A percentile compares a stretch with the other conserved stretches of the same genome.
Evolutionary conservation across 139 green algal genomes (phyloP).

Genomic region (Dunaliella primolecta): DNA sequence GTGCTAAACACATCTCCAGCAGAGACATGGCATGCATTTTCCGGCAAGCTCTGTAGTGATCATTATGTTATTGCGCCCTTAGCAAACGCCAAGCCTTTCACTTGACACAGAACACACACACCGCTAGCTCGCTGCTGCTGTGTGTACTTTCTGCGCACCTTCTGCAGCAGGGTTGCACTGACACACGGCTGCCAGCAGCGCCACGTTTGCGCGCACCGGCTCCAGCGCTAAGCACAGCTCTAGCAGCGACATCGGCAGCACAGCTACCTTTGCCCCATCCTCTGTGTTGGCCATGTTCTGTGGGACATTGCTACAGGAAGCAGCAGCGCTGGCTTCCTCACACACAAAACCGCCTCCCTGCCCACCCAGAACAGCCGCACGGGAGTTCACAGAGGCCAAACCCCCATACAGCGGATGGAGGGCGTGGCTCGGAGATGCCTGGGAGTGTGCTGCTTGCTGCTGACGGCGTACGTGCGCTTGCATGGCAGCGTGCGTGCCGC

Average conservation of each 20-base stretch:
- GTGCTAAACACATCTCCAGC: background rate
- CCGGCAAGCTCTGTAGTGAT: too few species aligned
- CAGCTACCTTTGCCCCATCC: too few species aligned
- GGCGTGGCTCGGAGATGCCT: too few species aligned
- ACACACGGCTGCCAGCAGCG: constrained; percentile 9
- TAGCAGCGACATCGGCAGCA: background rate
- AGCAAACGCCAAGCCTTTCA: background rate
- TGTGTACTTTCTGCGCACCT: too few species aligned
- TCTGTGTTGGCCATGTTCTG: background rate
- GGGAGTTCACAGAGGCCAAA: background rate
- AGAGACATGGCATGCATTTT: too few species aligned
- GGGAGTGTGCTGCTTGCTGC: too few species aligned
- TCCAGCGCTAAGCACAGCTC: background rate
- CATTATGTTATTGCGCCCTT: too few species aligned
- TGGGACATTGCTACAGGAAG: too few species aligned
- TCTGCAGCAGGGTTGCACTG: background rate
- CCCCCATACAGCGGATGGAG: background rate
- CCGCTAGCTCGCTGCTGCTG: too few species aligned
- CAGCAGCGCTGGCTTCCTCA: too few species aligned
- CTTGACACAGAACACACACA: too few species aligned
- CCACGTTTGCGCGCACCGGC: background rate
- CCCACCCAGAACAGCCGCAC: background rate
- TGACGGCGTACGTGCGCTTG: too few species aligned
- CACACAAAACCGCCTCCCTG: background rate
- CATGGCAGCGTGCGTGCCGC: background rate